Conservation (phyloP, 176 grass and related monocot species). For the Oryza brachyantha region DNA sequence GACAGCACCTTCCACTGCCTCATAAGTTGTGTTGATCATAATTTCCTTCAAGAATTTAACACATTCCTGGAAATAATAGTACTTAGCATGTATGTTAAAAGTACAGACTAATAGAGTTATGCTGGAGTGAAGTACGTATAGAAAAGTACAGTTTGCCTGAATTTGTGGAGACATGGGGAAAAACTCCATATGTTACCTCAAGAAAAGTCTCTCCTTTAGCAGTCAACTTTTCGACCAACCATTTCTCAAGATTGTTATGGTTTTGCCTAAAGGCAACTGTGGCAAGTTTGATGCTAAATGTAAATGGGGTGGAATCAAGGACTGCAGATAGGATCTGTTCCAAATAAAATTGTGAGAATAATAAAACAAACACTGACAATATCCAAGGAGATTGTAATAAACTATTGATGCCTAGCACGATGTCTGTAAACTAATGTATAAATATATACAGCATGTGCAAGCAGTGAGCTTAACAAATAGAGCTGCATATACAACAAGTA, state of each 20-base stretch:
- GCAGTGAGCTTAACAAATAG: not conserved
- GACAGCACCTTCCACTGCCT: slow-evolving; percentile 27
- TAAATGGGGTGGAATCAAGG: slow-evolving; percentile 63
- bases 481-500: not conserved
- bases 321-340: slow-evolving; percentile 71
- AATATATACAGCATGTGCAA: not conserved
- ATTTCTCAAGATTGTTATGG: slow-evolving; percentile 81
- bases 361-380: slow-evolving; percentile 4
- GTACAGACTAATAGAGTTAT: slow-evolving; percentile 18
- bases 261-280: slow-evolving; percentile 66
- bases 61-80: slow-evolving; percentile 57
- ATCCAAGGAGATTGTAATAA: not conserved
- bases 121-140: not conserved
- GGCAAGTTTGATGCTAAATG: slow-evolving; percentile 84
- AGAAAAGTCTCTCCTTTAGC: slow-evolving; percentile 60
- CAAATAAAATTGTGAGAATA: slow-evolving; percentile 30
- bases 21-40: slow-evolving; percentile 38
- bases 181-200: slow-evolving; percentile 59
- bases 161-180: not conserved
- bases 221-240: slow-evolving; percentile 72
- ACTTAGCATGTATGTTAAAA: slow-evolving; percentile 16
- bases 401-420: not conserved
- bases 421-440: not conserved
- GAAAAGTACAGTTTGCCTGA: not conserved
- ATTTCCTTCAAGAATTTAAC: slow-evolving; percentile 81